Evolutionary conservation across 164 flowering plant genomes (phyloP).

Genomic region (grape (Vitis vinifera)): ASM3070453v1 NC_081805.1:6188501-6189000

Average conservation of each 20-base stretch:
- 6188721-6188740: conserved; percentile 51
- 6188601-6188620: conserved; percentile 62
- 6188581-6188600: conserved; percentile 55
- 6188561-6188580: conserved; percentile 50
- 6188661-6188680: conserved; percentile 40
- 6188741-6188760: conserved; percentile 55
- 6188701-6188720: conserved; percentile 50
- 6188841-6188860: conserved; percentile 68
- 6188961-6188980: conserved; percentile 41
- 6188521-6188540: conserved; percentile 61
- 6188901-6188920: conserved; percentile 47
- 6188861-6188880: conserved; percentile 71
- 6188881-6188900: conserved; percentile 40
- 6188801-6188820: conserved; percentile 48
- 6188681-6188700: conserved; percentile 52
- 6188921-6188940: conserved; percentile 63
- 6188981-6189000: conserved; percentile 52
- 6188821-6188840: conserved; percentile 40
- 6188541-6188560: conserved; percentile 68
- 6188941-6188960: conserved; percentile 56
- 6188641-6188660: conserved; percentile 73
- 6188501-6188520: conserved; percentile 56
- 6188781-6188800: conserved; percentile 56
- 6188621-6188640: conserved; percentile 59
- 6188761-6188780: conserved; percentile 52